Conservation (phyloP, 768 basidiomycete genomes). For the Suillus subluteus region DNA sequence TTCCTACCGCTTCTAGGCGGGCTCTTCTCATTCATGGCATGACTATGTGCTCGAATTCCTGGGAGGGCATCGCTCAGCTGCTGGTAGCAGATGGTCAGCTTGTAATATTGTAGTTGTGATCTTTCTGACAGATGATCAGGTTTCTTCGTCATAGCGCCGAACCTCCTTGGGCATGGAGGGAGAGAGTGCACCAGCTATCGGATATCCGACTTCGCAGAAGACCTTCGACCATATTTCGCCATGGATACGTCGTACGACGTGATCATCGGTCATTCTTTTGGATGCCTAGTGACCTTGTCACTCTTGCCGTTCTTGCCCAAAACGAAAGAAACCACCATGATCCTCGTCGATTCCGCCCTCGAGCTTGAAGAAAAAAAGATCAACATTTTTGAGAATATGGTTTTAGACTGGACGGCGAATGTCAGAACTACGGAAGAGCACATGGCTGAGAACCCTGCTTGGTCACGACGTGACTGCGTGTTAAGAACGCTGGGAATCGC, state of each 20-base stretch:
- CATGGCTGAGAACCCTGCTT: constrained; percentile 21
- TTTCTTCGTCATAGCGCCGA: constrained; percentile 29
- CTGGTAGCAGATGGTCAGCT: constrained; percentile 22
- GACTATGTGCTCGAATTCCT: constrained; percentile 20
- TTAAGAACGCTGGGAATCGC: constrained; percentile 16
- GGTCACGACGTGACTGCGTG: constrained; percentile 19
- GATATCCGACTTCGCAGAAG: constrained; percentile 1
- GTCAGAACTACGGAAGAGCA: constrained; percentile 1
- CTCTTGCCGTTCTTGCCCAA: constrained; percentile 21
- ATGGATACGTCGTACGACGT: constrained; percentile 18
- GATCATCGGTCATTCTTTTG: constrained; percentile 26
- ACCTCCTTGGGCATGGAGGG: constrained; percentile 27
- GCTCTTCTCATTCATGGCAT: constrained; percentile 29
- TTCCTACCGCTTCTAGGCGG: constrained; percentile 20
- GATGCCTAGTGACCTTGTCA: constrained; percentile 16
- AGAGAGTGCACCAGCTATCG: neutral
- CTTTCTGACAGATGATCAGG: constrained; percentile 17
- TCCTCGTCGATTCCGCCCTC: constrained; percentile 21
- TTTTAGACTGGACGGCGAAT: neutral
- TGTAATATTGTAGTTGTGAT: neutral
- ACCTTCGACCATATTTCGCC: constrained; percentile 19
- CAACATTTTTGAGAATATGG: neutral
- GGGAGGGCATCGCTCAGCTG: constrained; percentile 16
- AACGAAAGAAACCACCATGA: constrained; percentile 12
- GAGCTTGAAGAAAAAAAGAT: neutral